Evolutionary conservation across 371 early-diverging fungal species (phyloP), one percentile per base, ranked within the genome.

Genomic region (Syncephalastrum monosporum): DNA sequence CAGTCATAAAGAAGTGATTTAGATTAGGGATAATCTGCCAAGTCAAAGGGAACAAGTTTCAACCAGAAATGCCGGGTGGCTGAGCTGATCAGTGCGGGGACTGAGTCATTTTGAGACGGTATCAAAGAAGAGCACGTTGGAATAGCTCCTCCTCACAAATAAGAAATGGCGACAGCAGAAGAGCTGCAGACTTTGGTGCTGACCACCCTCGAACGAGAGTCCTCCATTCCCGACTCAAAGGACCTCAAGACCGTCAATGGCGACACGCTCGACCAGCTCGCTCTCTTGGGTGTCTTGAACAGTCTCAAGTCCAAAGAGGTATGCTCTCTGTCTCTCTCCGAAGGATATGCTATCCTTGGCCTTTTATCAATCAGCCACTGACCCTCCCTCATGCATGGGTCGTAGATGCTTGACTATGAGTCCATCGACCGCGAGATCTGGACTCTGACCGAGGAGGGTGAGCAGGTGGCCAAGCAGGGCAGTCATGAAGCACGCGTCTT

Each of bases 401-500:
- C 21, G 7, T 27, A 92, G 93, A 95, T 96, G 88, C 79, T 96
- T 55, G 68, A 79, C 15, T 96, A 91, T 72, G 77, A 82, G 57
- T 69, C 92, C n/a, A 83, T 96, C 42, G 91, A 91, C 25, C 68
- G 68, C 56, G 94, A 96, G 70, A 66, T 77, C 27, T 94, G 92
- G 89, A 72, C 75, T 47, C 72, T 96, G 64, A 94, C 94, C 15
- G 82, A 79, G 27, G 97, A 98, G 77, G 98, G 97, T 47, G 61
- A 79, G 46, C 90, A 91, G 55, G 83, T 96, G 60, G 91, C 89
- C 33, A 83, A 89, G 43, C 77, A 82, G 49, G 98, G 98, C 56
- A 92, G 92, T 67, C 95, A 96, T 65, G 98, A 97, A 77, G 96
- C 91, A 45, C 88, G 86, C 59, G 93, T 97, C 38, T 96, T 95